These are phyloP conservation scores for Wickerhamiella kazuoi DNA, from an alignment of 805 yeast species.

Conservation along the genomic window DNA sequence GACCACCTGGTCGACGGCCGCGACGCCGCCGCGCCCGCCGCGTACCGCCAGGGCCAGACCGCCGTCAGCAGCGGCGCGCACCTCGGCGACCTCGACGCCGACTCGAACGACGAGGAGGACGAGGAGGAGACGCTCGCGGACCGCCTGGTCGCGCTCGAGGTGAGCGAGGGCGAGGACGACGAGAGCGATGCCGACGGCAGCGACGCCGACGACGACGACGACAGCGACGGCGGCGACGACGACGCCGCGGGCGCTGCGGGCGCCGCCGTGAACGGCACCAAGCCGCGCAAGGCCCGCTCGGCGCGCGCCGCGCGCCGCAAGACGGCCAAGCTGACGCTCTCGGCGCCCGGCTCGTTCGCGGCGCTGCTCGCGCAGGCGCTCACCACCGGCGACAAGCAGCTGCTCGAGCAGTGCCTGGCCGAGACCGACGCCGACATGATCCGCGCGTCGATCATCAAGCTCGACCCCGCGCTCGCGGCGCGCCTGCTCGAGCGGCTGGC, in stretches of 20 bases:
- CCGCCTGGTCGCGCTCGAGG: slow-evolving; percentile 22
- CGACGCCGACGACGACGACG: slow-evolving; percentile 3
- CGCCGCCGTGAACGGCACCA: slow-evolving; percentile 9
- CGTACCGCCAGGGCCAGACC: slow-evolving; percentile 21
- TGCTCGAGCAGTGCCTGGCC: slow-evolving; percentile 65
- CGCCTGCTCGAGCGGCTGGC: slow-evolving; percentile 31
- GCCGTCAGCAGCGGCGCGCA: slow-evolving; percentile 22
- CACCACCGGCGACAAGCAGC: slow-evolving; percentile 66
- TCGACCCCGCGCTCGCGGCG: slow-evolving; percentile 29
- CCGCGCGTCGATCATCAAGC: slow-evolving; percentile 35
- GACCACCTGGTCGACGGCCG: slow-evolving; percentile 14
- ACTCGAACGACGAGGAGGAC: slow-evolving; percentile 21
- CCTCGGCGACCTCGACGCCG: slow-evolving; percentile 15
- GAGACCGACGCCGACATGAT: slow-evolving; percentile 35
- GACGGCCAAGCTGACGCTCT: slow-evolving; percentile 28
- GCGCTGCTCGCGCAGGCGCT: slow-evolving; percentile 78
- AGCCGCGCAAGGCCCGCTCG: slow-evolving; percentile 8
- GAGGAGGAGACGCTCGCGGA: slow-evolving; percentile 27
- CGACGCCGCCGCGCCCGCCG: slow-evolving; percentile 29
- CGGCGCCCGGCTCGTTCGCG: slow-evolving; percentile 61
- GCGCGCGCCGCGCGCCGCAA: slow-evolving; percentile 10
- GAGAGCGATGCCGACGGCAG: slow-evolving; percentile 10
- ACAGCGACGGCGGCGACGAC: slow-evolving; percentile 4
- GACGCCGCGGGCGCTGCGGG: slow-evolving; percentile 4
- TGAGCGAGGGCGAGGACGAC: slow-evolving; percentile 5